phyloP scores from a whole-genome alignment of 306 rosid species.

The Glycine tomentella region DNA sequence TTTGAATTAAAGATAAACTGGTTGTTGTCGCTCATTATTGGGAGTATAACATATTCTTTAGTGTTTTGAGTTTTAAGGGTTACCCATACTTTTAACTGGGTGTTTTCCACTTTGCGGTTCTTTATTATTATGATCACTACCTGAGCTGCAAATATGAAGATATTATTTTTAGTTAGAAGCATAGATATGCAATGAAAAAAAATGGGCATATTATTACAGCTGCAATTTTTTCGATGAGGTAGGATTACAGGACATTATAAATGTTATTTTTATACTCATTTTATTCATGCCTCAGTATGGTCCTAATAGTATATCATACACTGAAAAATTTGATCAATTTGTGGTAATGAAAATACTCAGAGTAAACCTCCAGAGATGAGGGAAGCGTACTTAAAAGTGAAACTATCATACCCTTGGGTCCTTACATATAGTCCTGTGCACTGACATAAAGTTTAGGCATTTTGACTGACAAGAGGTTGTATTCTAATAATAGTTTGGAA shows the following conservation, averaged over 20 bases:
- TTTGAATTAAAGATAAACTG: constrained; percentile 23
- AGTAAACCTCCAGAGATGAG: constrained; percentile 9
- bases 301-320: not conserved
- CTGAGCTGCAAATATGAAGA: constrained; percentile 6
- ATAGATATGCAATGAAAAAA: not conserved
- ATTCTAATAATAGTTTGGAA: not conserved
- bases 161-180: not conserved
- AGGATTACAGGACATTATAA: constrained; percentile 17
- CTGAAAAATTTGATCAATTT: not conserved
- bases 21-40: not conserved
- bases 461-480: constrained; percentile 2
- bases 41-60: constrained; percentile 9
- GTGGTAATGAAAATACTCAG: constrained; percentile 7
- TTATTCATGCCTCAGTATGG: not conserved
- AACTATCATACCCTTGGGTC: constrained; percentile 19
- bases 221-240: constrained; percentile 16
- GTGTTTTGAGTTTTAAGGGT: constrained; percentile 13
- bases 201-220: not conserved
- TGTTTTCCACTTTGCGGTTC: constrained; percentile 15
- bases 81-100: not conserved
- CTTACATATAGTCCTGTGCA: constrained; percentile 1
- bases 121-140: constrained; percentile 5
- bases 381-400: constrained; percentile 4
- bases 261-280: not conserved
- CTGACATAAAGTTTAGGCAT: constrained; percentile 3